Conservation (phyloP, 2,329 filamentous ascomycete genomes). For the Aspergillus neoniger region DNA sequence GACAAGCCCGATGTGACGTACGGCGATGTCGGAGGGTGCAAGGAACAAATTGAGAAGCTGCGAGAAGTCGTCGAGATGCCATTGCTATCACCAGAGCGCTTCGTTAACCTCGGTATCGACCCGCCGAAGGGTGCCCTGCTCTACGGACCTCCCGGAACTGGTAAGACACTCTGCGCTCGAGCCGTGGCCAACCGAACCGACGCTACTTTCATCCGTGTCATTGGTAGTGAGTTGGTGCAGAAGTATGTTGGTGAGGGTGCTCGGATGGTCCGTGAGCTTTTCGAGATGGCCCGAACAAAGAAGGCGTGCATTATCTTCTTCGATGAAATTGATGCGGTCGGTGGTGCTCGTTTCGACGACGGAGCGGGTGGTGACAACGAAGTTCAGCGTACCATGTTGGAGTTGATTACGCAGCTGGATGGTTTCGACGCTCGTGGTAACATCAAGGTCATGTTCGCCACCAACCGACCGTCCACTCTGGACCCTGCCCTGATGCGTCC, state of each 20-base stretch:
- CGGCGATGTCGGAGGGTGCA: constrained; percentile 97
- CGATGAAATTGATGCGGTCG: constrained; percentile 95
- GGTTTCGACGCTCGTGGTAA: constrained; percentile 96
- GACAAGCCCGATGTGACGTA: constrained; percentile 99
- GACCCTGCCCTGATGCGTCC: constrained; percentile 97
- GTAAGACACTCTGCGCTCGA: constrained; percentile 96
- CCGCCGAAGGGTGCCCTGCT: constrained; percentile 95
- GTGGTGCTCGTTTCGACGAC: constrained; percentile 93
- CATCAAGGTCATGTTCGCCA: constrained; percentile 99
- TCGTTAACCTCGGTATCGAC: constrained; percentile 98
- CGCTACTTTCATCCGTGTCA: constrained; percentile 97
- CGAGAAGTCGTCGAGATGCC: constrained; percentile 99
- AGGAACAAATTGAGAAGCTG: constrained; percentile 99
- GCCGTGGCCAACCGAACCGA: constrained; percentile 98
- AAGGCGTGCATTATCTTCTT: constrained; percentile 99
- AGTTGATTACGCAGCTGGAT: constrained; percentile 94
- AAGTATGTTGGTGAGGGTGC: constrained; percentile 99
- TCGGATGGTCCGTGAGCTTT: constrained; percentile 96
- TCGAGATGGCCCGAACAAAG: constrained; percentile 99
- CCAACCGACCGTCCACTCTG: constrained; percentile 91
- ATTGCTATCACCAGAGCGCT: constrained; percentile 90
- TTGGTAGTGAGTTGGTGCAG: constrained; percentile 95
- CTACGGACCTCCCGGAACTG: constrained; percentile 96
- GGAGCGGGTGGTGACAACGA: constrained; percentile 97
- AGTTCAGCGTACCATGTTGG: constrained; percentile 96